Base-by-base conservation (phyloP, 2,329 filamentous ascomycete genomes). In the Paracoccidioides lutzii region DNA sequence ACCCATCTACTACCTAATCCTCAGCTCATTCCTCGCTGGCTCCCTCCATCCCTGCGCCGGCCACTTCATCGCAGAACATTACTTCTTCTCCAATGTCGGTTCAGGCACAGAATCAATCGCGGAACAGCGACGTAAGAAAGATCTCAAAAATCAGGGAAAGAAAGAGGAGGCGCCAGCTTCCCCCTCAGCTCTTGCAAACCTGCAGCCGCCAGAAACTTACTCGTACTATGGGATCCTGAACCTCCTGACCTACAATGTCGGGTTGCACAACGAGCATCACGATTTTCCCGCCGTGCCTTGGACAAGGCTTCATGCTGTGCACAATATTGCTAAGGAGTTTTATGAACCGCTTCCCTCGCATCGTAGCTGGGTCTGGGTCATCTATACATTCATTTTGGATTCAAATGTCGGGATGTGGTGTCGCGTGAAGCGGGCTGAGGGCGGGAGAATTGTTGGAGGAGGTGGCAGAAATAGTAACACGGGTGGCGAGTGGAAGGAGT, bases 11-110 rank as follows among this genome's bases (percentile, higher is more conserved):
- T 98, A 98, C 76, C 76, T 98, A 44, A 76, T 98, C 53, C 75
- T 94, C 62, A 93, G 86, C 66, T 93, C 88, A 53, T 97, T 98
- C 78, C 80, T 98, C 2, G 93, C 93, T 1, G 93, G 93, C 40
- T 91, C 86, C 49, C 79, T 98, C 37, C 93, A 98, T 74, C 93
- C 93, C 3, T 88, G 91, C 57, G 93, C 93, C 0, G 93, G 89
- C 46, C 93, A 98, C 75, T 98, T 98, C 77, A 98, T 98, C 71
- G 90, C 93, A 57, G 93, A 98, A 76, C 93, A 98, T 73, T 91
- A 91, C 73, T 86, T 91, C 62, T 90, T 76, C 62, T 71, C 70
- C 5, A 66, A 68, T 9, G 64, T 71, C 33, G 59, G 56, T 8
- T 66, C 69, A 45, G 70, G 70, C 7, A 73, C 71, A 3, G 70